A percentile compares a stretch with the other conserved stretches of the same genome.
Conservation (phyloP, 2,329 filamentous ascomycete species). For the Parascedosporium putredinis region DNA sequence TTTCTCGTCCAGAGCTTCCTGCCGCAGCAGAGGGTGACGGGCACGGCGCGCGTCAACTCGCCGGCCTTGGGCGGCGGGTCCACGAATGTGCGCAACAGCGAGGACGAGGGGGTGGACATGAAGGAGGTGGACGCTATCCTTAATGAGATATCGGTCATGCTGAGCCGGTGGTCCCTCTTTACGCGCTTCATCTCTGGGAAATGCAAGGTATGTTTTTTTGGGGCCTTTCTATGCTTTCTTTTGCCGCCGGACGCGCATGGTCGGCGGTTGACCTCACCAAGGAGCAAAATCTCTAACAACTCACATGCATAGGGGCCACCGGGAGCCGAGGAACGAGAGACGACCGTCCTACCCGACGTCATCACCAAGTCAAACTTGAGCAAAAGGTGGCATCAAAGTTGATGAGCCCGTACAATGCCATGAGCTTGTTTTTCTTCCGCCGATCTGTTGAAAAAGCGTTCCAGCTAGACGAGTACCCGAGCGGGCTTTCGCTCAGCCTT, state of each 20-base stretch:
- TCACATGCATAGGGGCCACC: too few species aligned
- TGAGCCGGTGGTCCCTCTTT: conserved; percentile 88
- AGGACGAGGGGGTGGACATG: conserved; percentile 93
- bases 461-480: conserved; percentile 82
- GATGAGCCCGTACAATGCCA: conserved; percentile 71
- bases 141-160: conserved; percentile 83
- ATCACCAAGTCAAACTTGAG: conserved; percentile 69
- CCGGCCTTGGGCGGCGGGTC: conserved; percentile 42
- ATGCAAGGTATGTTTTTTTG: conserved; percentile 54
- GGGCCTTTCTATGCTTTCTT: too few species aligned
- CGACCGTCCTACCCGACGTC: conserved; percentile 59
- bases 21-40: conserved; percentile 54
- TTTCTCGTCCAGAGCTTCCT: conserved; percentile 94
- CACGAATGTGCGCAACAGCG: conserved; percentile 52
- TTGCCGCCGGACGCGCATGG: too few species aligned
- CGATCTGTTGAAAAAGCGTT: conserved; percentile 96
- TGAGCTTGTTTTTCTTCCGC: conserved; percentile 95
- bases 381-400: conserved; percentile 70
- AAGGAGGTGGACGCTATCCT: conserved; percentile 85
- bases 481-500: conserved; percentile 66
- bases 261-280: too few species aligned
- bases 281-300: too few species aligned
- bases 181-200: conserved; percentile 80
- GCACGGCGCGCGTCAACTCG: conserved; percentile 60
- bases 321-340: not conserved